Conservation (phyloP, 169 alveolate species). For the Plasmodium adleri region DNA sequence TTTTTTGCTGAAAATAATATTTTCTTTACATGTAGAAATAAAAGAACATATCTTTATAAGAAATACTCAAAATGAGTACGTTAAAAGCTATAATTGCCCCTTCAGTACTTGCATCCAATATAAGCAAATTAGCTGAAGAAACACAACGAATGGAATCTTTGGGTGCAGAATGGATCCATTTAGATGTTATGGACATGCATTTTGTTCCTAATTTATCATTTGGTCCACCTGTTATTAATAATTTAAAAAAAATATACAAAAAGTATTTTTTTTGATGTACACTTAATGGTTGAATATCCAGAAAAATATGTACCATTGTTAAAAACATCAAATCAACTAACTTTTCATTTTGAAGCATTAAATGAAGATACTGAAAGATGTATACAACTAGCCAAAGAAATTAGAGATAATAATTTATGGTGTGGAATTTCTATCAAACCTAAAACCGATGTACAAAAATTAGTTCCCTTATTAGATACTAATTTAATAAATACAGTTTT, state of each 20-base stretch:
- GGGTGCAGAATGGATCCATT: slow-evolving; percentile 89
- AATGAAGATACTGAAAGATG: slow-evolving; percentile 60
- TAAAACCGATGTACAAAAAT: slow-evolving; percentile 54
- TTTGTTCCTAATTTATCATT: slow-evolving; percentile 91
- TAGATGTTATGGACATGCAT: slow-evolving; percentile 82
- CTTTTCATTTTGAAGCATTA: slow-evolving; percentile 90
- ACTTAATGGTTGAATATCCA: slow-evolving; percentile 90
- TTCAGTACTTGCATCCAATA: slow-evolving; percentile 84
- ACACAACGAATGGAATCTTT: slow-evolving; percentile 74
- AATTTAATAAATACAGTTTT: slow-evolving; percentile 84
- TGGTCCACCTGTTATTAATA: slow-evolving; percentile 88
- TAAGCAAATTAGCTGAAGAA: slow-evolving; percentile 83
- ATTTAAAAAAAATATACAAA: slow-evolving; percentile 81
- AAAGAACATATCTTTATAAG: too few relatives aligned
- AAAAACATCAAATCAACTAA: slow-evolving; percentile 86
- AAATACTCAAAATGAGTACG: slow-evolving; percentile 22
- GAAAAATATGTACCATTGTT: slow-evolving; percentile 87
- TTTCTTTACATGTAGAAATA: too few relatives aligned
- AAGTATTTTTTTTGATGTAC: slow-evolving; percentile 89
- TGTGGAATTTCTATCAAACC: slow-evolving; percentile 66
- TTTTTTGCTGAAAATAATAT: too few relatives aligned
- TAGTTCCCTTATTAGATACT: slow-evolving; percentile 69
- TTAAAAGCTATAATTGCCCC: slow-evolving; percentile 83
- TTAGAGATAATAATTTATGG: slow-evolving; percentile 49
- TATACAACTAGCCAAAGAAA: slow-evolving; percentile 36